A percentile compares a stretch with the other conserved stretches of the same genome.
Conservation (phyloP, 805 yeast genomes). For the Wickerhamiella sergipiensis region DNA sequence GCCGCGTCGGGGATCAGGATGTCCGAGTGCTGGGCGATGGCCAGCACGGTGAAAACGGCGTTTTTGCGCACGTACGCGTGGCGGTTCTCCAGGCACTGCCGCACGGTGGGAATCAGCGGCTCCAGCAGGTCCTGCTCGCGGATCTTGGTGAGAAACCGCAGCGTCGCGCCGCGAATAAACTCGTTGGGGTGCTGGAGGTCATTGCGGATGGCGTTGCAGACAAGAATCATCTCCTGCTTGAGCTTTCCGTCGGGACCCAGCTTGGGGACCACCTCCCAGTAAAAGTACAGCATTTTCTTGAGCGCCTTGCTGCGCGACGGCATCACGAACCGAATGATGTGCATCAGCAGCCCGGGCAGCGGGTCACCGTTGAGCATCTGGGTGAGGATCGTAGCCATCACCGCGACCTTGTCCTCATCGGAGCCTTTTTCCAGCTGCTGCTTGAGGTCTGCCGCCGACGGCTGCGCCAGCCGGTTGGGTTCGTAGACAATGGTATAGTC, state of each 20-base stretch:
- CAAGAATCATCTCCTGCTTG: conserved; percentile 96
- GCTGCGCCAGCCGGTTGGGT: conserved; percentile 19
- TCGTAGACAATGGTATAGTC: conserved; percentile 2
- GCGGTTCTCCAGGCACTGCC: conserved; percentile 85
- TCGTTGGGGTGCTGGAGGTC: conserved; percentile 98
- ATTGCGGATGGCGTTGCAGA: conserved; percentile 93
- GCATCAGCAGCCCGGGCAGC: conserved; percentile 88
- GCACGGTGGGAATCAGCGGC: conserved; percentile 85
- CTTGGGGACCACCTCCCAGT: conserved; percentile 97
- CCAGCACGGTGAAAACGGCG: conserved; percentile 81
- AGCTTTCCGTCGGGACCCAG: conserved; percentile 75
- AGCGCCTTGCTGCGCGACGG: conserved; percentile 84
- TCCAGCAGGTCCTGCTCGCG: conserved; percentile 89
- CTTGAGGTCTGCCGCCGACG: conserved; percentile 54
- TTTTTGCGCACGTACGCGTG: conserved; percentile 97
- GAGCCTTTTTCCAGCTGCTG: conserved; percentile 72
- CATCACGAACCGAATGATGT: conserved; percentile 92
- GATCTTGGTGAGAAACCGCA: conserved; percentile 80
- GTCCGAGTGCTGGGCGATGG: conserved; percentile 70
- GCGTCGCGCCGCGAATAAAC: conserved; percentile 87
- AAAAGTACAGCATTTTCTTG: conserved; percentile 82
- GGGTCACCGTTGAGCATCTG: conserved; percentile 87
- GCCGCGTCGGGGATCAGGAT: conserved; percentile 94
- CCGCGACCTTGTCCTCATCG: conserved; percentile 74
- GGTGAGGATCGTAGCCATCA: conserved; percentile 79